Conservation (phyloP, 768 basidiomycete species). For the Crepidotus variabilis region DNA sequence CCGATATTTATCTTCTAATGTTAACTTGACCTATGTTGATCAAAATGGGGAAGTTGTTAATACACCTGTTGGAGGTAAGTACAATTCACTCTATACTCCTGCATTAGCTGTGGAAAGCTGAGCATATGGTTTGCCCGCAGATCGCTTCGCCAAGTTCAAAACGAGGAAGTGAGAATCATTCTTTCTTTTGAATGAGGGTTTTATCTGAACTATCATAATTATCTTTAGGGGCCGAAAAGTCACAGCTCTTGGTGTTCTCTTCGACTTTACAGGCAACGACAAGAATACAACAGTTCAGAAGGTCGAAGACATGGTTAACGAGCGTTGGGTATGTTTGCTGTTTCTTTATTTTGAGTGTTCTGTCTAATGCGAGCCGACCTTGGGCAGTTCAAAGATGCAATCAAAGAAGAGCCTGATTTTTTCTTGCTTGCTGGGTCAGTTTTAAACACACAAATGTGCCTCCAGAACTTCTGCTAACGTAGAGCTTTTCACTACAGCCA, state of each 20-base stretch:
- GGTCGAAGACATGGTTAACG: conserved; percentile 74
- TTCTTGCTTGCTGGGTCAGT: conserved; percentile 70
- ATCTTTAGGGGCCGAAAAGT: conserved; percentile 55
- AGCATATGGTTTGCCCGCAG: no score
- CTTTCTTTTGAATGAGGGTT: background rate
- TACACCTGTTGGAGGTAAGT: conserved; percentile 34
- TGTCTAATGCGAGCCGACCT: background rate
- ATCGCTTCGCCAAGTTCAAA: conserved; percentile 66
- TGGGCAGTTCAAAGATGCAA: conserved; percentile 69
- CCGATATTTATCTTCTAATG: conserved; percentile 80
- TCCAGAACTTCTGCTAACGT: background rate
- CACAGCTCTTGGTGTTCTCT: conserved; percentile 79
- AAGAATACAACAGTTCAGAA: conserved; percentile 71
- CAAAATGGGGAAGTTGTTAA: conserved; percentile 31
- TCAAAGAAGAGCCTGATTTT: conserved; percentile 76
- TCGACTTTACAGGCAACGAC: conserved; percentile 69
- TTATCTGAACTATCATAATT: background rate
- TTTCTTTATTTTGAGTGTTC: background rate
- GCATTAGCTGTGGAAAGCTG: conserved; percentile 7
- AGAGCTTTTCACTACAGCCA: conserved; percentile 44
- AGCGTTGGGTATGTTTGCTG: conserved; percentile 55
- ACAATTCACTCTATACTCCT: background rate
- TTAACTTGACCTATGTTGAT: conserved; percentile 71
- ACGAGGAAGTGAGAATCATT: conserved; percentile 55
- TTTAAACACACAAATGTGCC: background rate